Evolutionary conservation across 192 early-diverging fungal genomes (phyloP), one percentile per base, ranked within the genome.

Genomic region (Linnemannia hyalina): DNA sequence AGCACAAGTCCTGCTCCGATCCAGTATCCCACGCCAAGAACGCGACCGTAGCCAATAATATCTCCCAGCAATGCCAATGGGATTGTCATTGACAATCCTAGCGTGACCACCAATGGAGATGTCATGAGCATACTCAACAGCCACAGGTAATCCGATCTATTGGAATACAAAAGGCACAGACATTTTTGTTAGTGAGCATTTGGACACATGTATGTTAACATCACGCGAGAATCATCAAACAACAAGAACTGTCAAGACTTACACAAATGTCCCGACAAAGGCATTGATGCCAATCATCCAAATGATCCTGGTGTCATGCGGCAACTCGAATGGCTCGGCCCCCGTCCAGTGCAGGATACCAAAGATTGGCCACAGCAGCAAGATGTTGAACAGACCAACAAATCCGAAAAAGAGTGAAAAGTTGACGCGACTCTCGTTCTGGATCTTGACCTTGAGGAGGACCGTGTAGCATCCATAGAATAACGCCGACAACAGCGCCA

Each of bases 141-240:
- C 96, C 96, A 97, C 23, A 96, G 79, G 75, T 94, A 96, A 83
- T 97, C 96, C 4, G 96, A 93, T n/a, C 91, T 92, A 89, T 38
- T n/a, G 23, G 26, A 15, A 32, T 15, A 32, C 29, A 22, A 16
- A 46, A 55, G 23, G 78, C 75, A 29, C 9, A 8, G 42, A n/a
- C 7, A 55, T 38, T 35, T 35, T 35, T 29, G 35, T 54, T 15
- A 75, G 35, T 29, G 40, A n/a, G 40, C 1, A 70, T n/a, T 9
- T 38, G 16, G 1, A 40, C 22, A 0, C 5, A 7, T 22, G 38
- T 22, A 70, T 1, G 13, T 40, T 9, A 11, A 41, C 20, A 29
- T 15, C 69, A 42, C 9, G 18, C 41, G 16, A 78, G 6, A 49
- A 29, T 63, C 15, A 73, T 47, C 3, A 40, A 78, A 29, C 55